Base-by-base conservation (phyloP, 1,284 basidiomycete species). In the Thelephora terrestris region DNA sequence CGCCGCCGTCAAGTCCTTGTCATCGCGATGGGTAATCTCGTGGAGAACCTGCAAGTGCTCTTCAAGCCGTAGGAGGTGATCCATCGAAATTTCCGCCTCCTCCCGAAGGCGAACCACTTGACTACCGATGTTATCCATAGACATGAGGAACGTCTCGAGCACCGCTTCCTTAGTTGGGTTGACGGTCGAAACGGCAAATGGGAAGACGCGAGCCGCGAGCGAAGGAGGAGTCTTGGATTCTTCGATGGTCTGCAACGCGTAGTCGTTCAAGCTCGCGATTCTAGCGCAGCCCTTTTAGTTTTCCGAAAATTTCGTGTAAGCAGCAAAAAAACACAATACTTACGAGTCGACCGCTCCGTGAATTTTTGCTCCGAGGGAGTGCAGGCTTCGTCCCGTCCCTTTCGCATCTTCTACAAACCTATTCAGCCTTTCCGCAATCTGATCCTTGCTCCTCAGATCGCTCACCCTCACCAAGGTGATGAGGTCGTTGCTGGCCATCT, bases 401-500 rank as follows among this genome's bases (percentile, higher is more conserved):
- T 74, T 77, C 1, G 84, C 81, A 55, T 81, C 76, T 5, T 66
- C 59, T 0, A 77, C 70, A 57, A 87, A 84, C 2, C 67, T 69
- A 16, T 50, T 52, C 53, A 87, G 63, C 4, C 67, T 57, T 12
- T 71, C 63, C 17, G 75, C 76, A 7, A 87, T 58, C n/a, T 60
- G 50, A n/a, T 84, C 79, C 46, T 68, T 74, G 38, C 75, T 75
- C 49, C 66, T 73, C 56, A 87, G 61, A 17, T 79, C 64, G 58
- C 85, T 85, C 50, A 71, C 62, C 21, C 71, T 70, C 17, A 85
- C 79, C 23, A 85, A 66, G 4, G 74, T 71, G 18, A 76, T 65
- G 43, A 87, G 66, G 58, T 87, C 84, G 29, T 61, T 66, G 1
- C 79, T 83, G 7, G 83, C 84, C 71, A 87, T 78, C 57, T 86